Percentiles rank a stretch among this genome's conserved stretches.
phyloP scores from a whole-genome alignment of 2,329 filamentous ascomycete genomes.

The Aspergillus pseudotamarii region DNA sequence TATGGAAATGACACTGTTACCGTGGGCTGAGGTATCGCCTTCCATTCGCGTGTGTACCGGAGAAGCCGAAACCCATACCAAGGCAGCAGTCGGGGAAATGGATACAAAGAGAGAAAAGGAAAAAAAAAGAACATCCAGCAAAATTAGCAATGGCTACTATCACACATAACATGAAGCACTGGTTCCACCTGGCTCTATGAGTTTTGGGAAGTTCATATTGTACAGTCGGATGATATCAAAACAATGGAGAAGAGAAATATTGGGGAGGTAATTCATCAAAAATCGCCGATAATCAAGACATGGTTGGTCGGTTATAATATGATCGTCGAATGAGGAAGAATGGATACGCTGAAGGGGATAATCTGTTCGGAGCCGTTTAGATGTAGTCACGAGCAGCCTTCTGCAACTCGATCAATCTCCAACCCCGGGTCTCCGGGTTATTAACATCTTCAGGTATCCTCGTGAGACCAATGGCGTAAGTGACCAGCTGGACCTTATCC shows the following conservation, averaged over 20 bases:
- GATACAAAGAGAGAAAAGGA: constrained; percentile 18
- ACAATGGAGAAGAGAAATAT: constrained; percentile 29
- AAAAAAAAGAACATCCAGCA: constrained; percentile 19
- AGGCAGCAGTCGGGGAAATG: neutral
- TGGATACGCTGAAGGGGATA: neutral
- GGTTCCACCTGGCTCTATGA: constrained; percentile 38
- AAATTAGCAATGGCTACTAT: constrained; percentile 27
- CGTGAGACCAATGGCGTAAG: constrained; percentile 96
- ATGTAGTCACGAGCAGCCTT: constrained; percentile 94
- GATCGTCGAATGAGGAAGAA: constrained; percentile 12
- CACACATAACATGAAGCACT: constrained; percentile 35
- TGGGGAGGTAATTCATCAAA: constrained; percentile 24
- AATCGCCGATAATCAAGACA: constrained; percentile 21
- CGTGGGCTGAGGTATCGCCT: neutral
- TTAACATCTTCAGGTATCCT: constrained; percentile 91
- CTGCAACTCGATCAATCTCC: constrained; percentile 97
- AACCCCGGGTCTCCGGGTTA: constrained; percentile 94
- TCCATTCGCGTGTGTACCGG: neutral
- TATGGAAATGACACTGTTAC: neutral
- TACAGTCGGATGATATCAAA: constrained; percentile 39
- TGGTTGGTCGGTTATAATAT: constrained; percentile 5
- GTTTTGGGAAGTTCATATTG: constrained; percentile 39
- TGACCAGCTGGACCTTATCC: constrained; percentile 96
- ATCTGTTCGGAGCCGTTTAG: constrained; percentile 43
- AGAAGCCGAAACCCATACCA: constrained; percentile 5